These are phyloP conservation scores for Penicillium lagena DNA, from an alignment of 495 filamentous ascomycete species.

Conservation along the genomic window DNA sequence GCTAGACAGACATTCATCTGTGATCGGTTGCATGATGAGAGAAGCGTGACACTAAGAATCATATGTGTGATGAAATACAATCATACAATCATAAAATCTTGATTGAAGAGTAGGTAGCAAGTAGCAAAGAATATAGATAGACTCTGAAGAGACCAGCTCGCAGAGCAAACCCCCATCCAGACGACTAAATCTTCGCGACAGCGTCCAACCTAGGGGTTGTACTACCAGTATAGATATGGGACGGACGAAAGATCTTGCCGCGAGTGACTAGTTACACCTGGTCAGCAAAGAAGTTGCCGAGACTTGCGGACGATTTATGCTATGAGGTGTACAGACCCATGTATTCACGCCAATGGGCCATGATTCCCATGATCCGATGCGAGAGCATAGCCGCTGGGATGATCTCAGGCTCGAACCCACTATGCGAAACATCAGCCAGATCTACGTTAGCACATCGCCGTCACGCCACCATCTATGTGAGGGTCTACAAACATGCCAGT, in stretches of 20 bases:
- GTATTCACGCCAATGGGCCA: slow-evolving; percentile 40
- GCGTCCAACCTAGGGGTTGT: not conserved
- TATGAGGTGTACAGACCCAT: slow-evolving; percentile 19
- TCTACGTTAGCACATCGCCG: too few species aligned
- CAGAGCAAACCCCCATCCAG: not conserved
- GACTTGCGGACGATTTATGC: not conserved
- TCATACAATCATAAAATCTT: too few species aligned
- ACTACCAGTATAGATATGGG: slow-evolving; percentile 21
- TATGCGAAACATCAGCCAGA: not conserved
- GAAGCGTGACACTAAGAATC: too few species aligned
- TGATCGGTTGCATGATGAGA: not conserved
- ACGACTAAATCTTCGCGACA: slow-evolving; percentile 7
- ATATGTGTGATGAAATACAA: too few species aligned
- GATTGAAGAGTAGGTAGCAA: too few species aligned
- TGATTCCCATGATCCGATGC: slow-evolving; percentile 29
- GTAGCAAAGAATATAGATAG: too few species aligned
- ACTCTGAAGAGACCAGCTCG: too few species aligned
- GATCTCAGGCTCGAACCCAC: slow-evolving; percentile 28
- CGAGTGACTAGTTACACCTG: slow-evolving; percentile 10
- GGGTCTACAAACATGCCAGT: slow-evolving; percentile 34
- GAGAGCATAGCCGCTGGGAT: slow-evolving; percentile 30
- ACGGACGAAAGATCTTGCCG: slow-evolving; percentile 28
- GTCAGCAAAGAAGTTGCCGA: slow-evolving; percentile 9
- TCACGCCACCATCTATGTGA: too few species aligned
- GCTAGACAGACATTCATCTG: not conserved